A percentile compares a stretch with the other conserved stretches of the same genome.
Evolutionary conservation across 139 green algal genomes (phyloP).

Genomic region (Deuterostichococcus epilithicus): DNA sequence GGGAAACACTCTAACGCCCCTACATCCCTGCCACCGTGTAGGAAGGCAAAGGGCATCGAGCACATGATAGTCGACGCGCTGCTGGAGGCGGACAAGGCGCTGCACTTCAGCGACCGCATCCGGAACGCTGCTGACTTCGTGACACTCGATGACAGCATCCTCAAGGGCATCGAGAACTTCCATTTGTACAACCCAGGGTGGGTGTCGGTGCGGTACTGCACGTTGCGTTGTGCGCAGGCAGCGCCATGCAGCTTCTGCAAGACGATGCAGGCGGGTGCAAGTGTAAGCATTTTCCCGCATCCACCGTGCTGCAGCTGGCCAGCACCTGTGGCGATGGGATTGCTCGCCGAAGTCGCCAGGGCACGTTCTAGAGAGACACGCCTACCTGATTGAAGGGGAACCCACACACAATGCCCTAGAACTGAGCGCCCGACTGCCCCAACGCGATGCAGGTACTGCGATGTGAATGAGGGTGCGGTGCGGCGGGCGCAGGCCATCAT

Average conservation of each 20-base stretch:
- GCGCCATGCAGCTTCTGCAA: background rate
- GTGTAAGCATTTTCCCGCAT: too few species aligned
- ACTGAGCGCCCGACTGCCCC: background rate
- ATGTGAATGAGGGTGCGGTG: conserved; percentile 24
- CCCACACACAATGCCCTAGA: conserved; percentile 3
- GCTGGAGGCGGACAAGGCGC: conserved; percentile 51
- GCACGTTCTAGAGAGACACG: background rate
- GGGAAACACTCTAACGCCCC: background rate
- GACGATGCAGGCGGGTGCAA: too few species aligned
- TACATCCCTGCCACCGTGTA: too few species aligned
- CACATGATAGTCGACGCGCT: conserved; percentile 86
- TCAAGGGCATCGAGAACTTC: conserved; percentile 16
- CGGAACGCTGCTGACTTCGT: conserved; percentile 41
- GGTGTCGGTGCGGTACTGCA: background rate
- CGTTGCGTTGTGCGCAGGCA: background rate
- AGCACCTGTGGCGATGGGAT: background rate
- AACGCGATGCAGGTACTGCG: conserved; percentile 6
- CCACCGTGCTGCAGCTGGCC: background rate
- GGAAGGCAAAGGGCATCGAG: conserved; percentile 72
- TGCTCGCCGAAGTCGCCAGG: background rate
- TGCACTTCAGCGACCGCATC: conserved; percentile 44
- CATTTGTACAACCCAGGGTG: background rate
- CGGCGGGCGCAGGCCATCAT: conserved; percentile 53
- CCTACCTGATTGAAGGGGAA: background rate
- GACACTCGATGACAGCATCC: conserved; percentile 67